These are phyloP conservation scores for Didymella pinodella DNA, from an alignment of 2,329 filamentous ascomycete species.

Conservation along the genomic window DNA sequence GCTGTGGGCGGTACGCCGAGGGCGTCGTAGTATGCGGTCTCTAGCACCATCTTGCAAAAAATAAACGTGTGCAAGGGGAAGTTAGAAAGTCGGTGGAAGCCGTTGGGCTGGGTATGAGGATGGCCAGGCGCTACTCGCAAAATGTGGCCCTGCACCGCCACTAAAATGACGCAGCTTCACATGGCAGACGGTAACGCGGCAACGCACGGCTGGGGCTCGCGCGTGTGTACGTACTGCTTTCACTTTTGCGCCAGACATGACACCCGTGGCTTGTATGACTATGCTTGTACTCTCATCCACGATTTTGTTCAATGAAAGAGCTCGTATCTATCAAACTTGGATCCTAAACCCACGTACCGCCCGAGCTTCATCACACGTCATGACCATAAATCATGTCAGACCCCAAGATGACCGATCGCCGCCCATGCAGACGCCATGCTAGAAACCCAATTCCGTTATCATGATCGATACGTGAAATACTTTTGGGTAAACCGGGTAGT, in stretches of 20 bases:
- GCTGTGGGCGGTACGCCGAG: constrained; percentile 85
- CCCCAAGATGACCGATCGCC: constrained; percentile 45
- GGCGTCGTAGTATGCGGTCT: constrained; percentile 87
- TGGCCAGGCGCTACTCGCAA: constrained; percentile 3
- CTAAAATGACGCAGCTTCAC: constrained; percentile 22
- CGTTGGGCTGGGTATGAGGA: constrained; percentile 11
- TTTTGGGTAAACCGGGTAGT: constrained; percentile 38
- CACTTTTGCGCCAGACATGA: background rate
- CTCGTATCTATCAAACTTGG: constrained; percentile 39
- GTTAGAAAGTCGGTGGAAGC: constrained; percentile 27
- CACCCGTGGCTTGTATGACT: background rate
- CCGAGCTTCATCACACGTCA: constrained; percentile 37
- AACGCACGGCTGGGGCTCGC: constrained; percentile 19
- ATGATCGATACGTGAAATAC: constrained; percentile 39
- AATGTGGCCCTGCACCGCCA: constrained; percentile 20
- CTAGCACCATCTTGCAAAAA: constrained; percentile 73
- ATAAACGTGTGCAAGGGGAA: constrained; percentile 10
- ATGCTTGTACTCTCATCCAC: constrained; percentile 27
- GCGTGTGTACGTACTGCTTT: background rate
- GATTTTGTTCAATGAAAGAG: constrained; percentile 40
- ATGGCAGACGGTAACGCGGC: constrained; percentile 10
- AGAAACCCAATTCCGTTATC: constrained; percentile 42
- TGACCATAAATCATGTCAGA: constrained; percentile 39
- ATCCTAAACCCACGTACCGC: constrained; percentile 25
- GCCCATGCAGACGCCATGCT: constrained; percentile 52